phyloP scores from a whole-genome alignment of 169 alveolate species.

The Plasmodium berghei region DNA sequence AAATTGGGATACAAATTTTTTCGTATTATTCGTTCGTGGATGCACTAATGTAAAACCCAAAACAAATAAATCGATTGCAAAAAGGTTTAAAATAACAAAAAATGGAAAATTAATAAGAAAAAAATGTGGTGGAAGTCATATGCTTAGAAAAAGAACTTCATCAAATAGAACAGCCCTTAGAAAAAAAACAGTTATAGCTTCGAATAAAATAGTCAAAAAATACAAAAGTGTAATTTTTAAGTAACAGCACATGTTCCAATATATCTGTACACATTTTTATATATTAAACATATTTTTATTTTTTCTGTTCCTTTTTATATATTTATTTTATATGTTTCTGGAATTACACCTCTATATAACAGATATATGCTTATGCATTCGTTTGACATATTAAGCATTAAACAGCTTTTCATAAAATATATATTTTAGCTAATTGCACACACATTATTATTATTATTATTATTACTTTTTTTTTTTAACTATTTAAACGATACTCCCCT shows the following conservation, averaged over 20 bases:
- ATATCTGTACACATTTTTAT: neutral
- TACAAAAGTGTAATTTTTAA: constrained; percentile 64
- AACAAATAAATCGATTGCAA: constrained; percentile 88
- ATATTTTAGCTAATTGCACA: too few relatives aligned
- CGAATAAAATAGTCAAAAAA: constrained; percentile 25
- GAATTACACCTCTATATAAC: too few relatives aligned
- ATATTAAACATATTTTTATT: neutral
- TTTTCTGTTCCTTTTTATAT: neutral
- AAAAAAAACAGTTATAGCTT: constrained; percentile 51
- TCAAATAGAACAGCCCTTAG: constrained; percentile 47
- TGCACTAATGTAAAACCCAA: constrained; percentile 85
- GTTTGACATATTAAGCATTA: too few relatives aligned
- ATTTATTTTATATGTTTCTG: neutral
- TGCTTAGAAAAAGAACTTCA: constrained; percentile 76
- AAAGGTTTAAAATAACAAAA: constrained; percentile 88
- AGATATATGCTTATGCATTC: too few relatives aligned
- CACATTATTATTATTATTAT: too few relatives aligned
- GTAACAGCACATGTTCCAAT: neutral
- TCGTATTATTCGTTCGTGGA: constrained; percentile 69
- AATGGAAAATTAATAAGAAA: constrained; percentile 88
- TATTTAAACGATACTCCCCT: too few relatives aligned
- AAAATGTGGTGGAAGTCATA: constrained; percentile 85
- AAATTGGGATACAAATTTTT: constrained; percentile 20
- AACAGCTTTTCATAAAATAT: too few relatives aligned
- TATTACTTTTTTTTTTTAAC: too few relatives aligned